These are phyloP conservation scores for Astrocystis sublimbata DNA, from an alignment of 495 filamentous ascomycete genomes.

Conservation along the genomic window DNA sequence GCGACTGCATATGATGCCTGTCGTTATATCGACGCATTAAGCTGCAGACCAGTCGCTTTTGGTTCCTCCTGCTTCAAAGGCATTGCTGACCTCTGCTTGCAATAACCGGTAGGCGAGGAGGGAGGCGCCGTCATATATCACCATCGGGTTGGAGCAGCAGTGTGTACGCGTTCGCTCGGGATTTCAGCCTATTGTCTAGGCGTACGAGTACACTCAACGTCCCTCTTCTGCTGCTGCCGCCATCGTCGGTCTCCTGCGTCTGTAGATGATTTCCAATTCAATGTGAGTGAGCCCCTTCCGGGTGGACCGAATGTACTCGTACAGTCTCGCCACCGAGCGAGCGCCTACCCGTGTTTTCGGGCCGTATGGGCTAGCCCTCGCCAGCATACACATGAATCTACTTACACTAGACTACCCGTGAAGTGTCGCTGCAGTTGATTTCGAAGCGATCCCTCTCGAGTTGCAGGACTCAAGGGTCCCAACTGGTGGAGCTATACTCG, in stretches of 20 bases:
- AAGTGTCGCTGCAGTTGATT: too few relatives aligned
- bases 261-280: neutral
- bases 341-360: too few relatives aligned
- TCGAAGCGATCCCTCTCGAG: too few relatives aligned
- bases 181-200: constrained; percentile 16
- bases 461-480: neutral
- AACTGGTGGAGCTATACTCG: constrained; percentile 7
- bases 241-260: too few relatives aligned
- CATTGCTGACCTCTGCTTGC: neutral
- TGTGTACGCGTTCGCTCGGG: neutral
- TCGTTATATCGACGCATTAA: neutral
- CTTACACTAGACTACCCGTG: neutral
- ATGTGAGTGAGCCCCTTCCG: neutral
- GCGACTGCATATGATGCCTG: constrained; percentile 10
- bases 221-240: neutral
- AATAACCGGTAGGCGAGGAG: constrained; percentile 13
- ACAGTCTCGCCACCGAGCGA: neutral
- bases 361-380: neutral
- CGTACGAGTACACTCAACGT: neutral
- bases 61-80: neutral
- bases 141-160: neutral
- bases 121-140: neutral
- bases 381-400: neutral
- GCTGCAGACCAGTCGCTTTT: neutral
- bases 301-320: neutral